phyloP scores from a whole-genome alignment of 768 basidiomycete species.

The Symmetrospora coprosmae region DNA sequence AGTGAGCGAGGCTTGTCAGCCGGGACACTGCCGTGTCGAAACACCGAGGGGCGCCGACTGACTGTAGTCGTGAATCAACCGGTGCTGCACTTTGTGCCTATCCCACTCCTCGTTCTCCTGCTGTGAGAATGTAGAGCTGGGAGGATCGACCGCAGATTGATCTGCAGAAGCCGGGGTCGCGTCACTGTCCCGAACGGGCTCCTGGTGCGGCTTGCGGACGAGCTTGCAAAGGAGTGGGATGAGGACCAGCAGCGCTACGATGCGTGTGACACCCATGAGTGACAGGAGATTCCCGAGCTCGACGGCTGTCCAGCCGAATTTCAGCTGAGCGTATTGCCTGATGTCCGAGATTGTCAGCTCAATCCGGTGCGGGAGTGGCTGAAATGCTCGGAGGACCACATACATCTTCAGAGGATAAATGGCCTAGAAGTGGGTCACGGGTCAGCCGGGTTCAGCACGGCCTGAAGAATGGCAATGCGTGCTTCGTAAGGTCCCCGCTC shows the following conservation, averaged over 20 bases:
- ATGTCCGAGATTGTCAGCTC: too few species aligned
- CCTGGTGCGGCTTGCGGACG: constrained; percentile 13
- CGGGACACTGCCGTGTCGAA: not conserved
- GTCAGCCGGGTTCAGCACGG: too few species aligned
- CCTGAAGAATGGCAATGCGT: too few species aligned
- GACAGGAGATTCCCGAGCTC: constrained; percentile 30
- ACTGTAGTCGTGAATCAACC: constrained; percentile 9
- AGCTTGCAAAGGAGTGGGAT: constrained; percentile 28
- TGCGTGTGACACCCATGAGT: constrained; percentile 26
- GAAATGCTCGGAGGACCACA: too few species aligned
- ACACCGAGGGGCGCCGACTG: not conserved
- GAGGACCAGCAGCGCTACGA: constrained; percentile 27
- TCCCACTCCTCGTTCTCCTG: constrained; percentile 25
- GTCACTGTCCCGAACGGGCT: not conserved
- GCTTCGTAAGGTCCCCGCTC: too few species aligned
- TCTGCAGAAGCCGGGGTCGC: not conserved
- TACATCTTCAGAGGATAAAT: too few species aligned
- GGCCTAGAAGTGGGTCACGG: too few species aligned
- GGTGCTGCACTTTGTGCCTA: constrained; percentile 4
- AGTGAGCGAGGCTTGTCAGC: not conserved
- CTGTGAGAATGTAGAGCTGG: constrained; percentile 15
- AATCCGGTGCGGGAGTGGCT: too few species aligned
- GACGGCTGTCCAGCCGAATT: constrained; percentile 27
- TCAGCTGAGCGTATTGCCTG: constrained; percentile 29
- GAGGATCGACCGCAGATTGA: not conserved